phyloP scores from a whole-genome alignment of 1,284 basidiomycete species.

The Cerioporus squamosus region DNA sequence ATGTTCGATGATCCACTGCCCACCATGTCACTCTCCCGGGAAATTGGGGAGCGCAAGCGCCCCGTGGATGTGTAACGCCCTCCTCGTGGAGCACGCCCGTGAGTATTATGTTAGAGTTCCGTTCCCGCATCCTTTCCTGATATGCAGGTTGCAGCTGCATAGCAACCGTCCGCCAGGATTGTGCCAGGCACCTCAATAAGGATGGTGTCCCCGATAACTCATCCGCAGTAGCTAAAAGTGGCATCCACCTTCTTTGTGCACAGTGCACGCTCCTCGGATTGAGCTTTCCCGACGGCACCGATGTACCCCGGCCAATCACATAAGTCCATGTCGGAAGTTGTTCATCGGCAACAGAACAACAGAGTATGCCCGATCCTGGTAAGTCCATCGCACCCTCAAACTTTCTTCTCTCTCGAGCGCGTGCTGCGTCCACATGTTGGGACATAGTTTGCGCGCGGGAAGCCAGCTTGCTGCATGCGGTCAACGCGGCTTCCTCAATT shows the following conservation, averaged over 20 bases:
- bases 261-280: neutral
- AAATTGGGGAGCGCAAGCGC: neutral
- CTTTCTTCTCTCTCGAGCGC: neutral
- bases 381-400: slow-evolving; percentile 4
- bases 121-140: neutral
- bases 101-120: neutral
- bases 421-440: slow-evolving; percentile 9
- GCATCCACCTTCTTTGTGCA: neutral
- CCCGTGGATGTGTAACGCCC: neutral
- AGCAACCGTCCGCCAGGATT: neutral
- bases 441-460: neutral
- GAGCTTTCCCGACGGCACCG: neutral
- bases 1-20: too few species aligned
- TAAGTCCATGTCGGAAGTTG: neutral
- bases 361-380: neutral
- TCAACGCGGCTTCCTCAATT: neutral
- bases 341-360: neutral
- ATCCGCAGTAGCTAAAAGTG: neutral
- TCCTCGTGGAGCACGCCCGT: neutral
- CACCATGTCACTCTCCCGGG: too few species aligned
- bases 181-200: neutral
- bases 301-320: neutral
- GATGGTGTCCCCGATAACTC: neutral
- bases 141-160: neutral
- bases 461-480: slow-evolving; percentile 4